Percentiles rank a stretch among this genome's conserved stretches.
Conservation (phyloP, 2,329 filamentous ascomycete species). For the Trichoderma koningii region DNA sequence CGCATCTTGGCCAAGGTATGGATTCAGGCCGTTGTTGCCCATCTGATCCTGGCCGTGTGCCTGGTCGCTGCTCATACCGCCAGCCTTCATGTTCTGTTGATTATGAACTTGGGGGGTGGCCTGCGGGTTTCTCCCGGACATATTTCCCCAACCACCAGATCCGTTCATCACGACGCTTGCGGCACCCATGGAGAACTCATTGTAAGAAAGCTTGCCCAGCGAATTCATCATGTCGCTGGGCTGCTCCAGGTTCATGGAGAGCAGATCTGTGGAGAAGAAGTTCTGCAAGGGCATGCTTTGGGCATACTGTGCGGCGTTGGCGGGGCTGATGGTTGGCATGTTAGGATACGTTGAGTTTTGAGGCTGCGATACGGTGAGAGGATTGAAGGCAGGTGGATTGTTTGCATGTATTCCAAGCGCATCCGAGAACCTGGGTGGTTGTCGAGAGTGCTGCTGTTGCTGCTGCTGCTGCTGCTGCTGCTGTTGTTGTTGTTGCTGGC, state of each 20-base stretch:
- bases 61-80: conserved; percentile 37
- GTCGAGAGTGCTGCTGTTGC: conserved; percentile 27
- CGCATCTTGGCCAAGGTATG: conserved; percentile 46
- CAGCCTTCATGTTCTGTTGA: conserved; percentile 37
- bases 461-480: background rate
- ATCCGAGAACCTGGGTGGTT: conserved; percentile 46
- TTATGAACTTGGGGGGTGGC: conserved; percentile 34
- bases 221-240: conserved; percentile 61
- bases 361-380: conserved; percentile 46
- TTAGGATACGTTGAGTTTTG: conserved; percentile 48
- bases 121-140: conserved; percentile 39
- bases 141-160: conserved; percentile 47
- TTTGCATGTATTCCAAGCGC: conserved; percentile 47
- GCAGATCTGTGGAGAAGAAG: conserved; percentile 56
- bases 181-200: conserved; percentile 64
- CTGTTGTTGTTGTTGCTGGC: conserved; percentile 30
- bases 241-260: conserved; percentile 55
- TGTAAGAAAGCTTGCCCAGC: conserved; percentile 74
- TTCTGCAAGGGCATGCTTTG: conserved; percentile 42
- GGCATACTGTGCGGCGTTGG: conserved; percentile 45
- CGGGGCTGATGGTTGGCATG: conserved; percentile 56
- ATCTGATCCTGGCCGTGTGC: conserved; percentile 33
- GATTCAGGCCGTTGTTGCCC: conserved; percentile 31
- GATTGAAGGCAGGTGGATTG: conserved; percentile 44
- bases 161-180: conserved; percentile 47